Conservation (phyloP, 768 basidiomycete genomes). For the Inosperma sp. region DNA sequence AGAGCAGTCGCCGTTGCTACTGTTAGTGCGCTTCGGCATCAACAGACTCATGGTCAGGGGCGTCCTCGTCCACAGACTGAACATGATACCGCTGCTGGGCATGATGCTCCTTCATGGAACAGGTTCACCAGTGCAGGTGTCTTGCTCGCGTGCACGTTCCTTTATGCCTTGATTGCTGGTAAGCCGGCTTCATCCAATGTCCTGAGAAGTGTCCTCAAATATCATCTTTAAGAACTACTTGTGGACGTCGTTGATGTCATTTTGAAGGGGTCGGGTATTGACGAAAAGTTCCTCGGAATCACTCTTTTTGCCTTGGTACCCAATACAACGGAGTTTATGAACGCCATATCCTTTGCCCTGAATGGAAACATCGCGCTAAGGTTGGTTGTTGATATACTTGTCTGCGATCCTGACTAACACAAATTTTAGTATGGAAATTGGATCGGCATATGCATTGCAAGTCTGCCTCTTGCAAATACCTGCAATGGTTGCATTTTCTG, state of each 20-base stretch:
- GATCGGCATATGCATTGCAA: slow-evolving; percentile 97
- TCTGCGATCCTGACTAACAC: background rate
- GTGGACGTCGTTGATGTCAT: slow-evolving; percentile 95
- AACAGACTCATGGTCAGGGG: slow-evolving; percentile 48
- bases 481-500: slow-evolving; percentile 98
- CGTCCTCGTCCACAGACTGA: slow-evolving; percentile 42
- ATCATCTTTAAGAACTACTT: slow-evolving; percentile 62
- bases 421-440: slow-evolving; percentile 88
- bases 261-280: slow-evolving; percentile 83
- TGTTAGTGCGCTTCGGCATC: slow-evolving; percentile 83
- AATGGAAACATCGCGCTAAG: slow-evolving; percentile 96
- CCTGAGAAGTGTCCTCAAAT: background rate
- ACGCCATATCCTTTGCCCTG: slow-evolving; percentile 95
- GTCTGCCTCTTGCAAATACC: slow-evolving; percentile 97
- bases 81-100: slow-evolving; percentile 58
- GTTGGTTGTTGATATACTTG: slow-evolving; percentile 38
- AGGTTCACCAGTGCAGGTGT: slow-evolving; percentile 86
- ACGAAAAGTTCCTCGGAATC: slow-evolving; percentile 96
- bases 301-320: slow-evolving; percentile 97
- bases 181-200: slow-evolving; percentile 24
- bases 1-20: slow-evolving; percentile 93
- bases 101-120: slow-evolving; percentile 97
- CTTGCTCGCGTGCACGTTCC: slow-evolving; percentile 78
- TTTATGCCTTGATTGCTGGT: slow-evolving; percentile 97
- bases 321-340: slow-evolving; percentile 99